Evolutionary conservation across 805 yeast genomes (phyloP), one percentile per base, ranked within the genome.

Genomic region (Spathaspora gorwiae): DNA sequence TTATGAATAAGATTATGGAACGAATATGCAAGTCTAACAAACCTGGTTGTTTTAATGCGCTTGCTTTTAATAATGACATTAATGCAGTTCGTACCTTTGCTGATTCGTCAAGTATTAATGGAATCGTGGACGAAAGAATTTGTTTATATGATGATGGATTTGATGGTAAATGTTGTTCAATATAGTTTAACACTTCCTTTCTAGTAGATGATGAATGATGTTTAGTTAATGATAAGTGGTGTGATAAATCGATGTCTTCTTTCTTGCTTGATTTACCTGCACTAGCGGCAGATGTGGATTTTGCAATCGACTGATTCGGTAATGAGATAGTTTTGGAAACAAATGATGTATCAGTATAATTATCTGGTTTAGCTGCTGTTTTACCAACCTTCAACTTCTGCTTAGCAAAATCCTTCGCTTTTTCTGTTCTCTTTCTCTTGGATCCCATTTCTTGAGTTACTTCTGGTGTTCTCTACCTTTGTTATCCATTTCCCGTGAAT

Each of bases 341-440:
- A 66, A 92, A 92, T 0, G 95, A 84, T 0, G 96, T 88, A 53
- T 86, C 92, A 5, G 99, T 94, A 47, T 76, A 79, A 59, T 89
- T 88, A 14, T 81, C 78, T 6, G 90, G 81, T 50, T 79, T 80
- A 6, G 81, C 80, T 14, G 80, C 79, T 2, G 84, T 71, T 64
- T 94, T 94, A 46, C 99, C 99, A 31, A 94, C 97, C 57, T 78
- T 84, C 43, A 94, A 76, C 70, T 88, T 92, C 47, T 81, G 73
- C 62, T 89, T 89, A 43, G 67, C 74, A 60, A 87, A 87, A 57
- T 87, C 95, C 65, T 83, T 84, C 59, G 73, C 74, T 68, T 84
- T 87, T 49, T 83, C 83, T 36, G 72, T 66, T 65, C 70, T 76
- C 68, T 80, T 84, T 62, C 72, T 76, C 54, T 64, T 79, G 38